Base-by-base conservation (phyloP, 805 yeast species). In the Pichia exigua region DNA sequence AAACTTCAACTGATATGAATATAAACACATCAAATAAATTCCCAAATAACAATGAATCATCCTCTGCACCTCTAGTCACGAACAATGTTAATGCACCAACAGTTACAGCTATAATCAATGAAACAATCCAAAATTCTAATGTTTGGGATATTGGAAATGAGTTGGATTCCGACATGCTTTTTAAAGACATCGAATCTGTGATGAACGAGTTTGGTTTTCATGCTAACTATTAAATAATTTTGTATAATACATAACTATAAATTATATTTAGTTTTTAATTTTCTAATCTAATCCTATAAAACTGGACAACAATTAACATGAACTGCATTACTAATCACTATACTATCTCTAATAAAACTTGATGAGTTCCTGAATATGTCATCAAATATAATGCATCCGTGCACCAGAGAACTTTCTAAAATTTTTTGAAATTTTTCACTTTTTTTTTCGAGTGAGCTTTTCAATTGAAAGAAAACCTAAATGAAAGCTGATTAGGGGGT, bases 161-260 rank as follows among this genome's bases (percentile, higher is more conserved):
- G 18, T 66, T 76, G 64, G 81, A 78, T 58, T 74, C 77, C 24
- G 85, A 78, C 47, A 58, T 78, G 53, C 69, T 82, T 22, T 83
- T 85, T 90, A 85, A 83, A 61, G 95, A 89, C 62, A 91, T 89
- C 28, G 95, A 88, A 57, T 75, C 87, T 46, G 86, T 89, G 52
- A 87, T 89, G 96, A 87, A 86, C 62, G 95, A 88, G 62, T 89
- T 88, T 68, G 97, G 96, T 6, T 89, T 89, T 71, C 87, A 86
- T 57, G 82, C 88, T 4, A 74, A 73, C 49, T 51, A 47, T 20
- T 49, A 30, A 45, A 11, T n/a, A 3, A 13, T 15, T 30, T n/a
- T 30, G 35, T 30, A 30, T 30, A 30, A 30, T 30, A 13, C 3
- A 12, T 30, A 30, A 13, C 35, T 30, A 30, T 30, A 30, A 30